These are phyloP conservation scores for Infundibulicybe gibba DNA, from an alignment of 768 basidiomycete species.

Conservation along the genomic window DNA sequence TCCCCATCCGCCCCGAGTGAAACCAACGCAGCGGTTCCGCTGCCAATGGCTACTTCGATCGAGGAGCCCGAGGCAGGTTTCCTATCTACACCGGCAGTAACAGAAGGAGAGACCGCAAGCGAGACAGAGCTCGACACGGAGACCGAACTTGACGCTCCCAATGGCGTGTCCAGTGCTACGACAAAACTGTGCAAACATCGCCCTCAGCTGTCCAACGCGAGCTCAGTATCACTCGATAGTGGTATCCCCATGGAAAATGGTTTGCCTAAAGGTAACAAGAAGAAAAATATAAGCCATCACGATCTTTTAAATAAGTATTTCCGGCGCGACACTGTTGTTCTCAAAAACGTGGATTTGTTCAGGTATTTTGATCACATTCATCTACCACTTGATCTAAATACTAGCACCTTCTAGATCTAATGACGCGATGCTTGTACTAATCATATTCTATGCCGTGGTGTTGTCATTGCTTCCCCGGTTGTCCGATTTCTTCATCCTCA, in stretches of 20 bases:
- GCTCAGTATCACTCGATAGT: slow-evolving; percentile 24
- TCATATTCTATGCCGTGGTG: slow-evolving; percentile 65
- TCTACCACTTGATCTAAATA: slow-evolving; percentile 7
- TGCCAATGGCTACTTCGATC: slow-evolving; percentile 12
- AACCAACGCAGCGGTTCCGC: slow-evolving; percentile 7
- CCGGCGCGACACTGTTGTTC: slow-evolving; percentile 76
- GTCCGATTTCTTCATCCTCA: slow-evolving; percentile 48
- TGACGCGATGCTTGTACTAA: slow-evolving; percentile 77
- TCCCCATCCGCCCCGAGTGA: slow-evolving; percentile 7
- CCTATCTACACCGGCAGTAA: slow-evolving; percentile 56
- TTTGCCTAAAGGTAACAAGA: slow-evolving; percentile 3
- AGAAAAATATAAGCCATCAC: slow-evolving; percentile 63
- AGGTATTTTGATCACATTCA: slow-evolving; percentile 42
- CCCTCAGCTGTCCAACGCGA: slow-evolving; percentile 27
- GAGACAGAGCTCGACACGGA: slow-evolving; percentile 71
- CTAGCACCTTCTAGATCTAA: slow-evolving; percentile 52
- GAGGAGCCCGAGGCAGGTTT: slow-evolving; percentile 22
- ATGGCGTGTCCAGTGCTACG: slow-evolving; percentile 5
- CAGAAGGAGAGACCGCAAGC: slow-evolving; percentile 71
- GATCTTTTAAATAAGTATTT: slow-evolving; percentile 91
- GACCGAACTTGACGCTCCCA: slow-evolving; percentile 46
- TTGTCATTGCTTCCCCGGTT: slow-evolving; percentile 54
- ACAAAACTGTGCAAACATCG: slow-evolving; percentile 25
- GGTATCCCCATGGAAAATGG: slow-evolving; percentile 7
- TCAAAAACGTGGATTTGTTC: slow-evolving; percentile 81